Percentiles rank a stretch among this genome's conserved stretches.
Evolutionary conservation across 345 rosid genomes (phyloP).

Genomic region (Eucalyptus lansdowneana): DNA sequence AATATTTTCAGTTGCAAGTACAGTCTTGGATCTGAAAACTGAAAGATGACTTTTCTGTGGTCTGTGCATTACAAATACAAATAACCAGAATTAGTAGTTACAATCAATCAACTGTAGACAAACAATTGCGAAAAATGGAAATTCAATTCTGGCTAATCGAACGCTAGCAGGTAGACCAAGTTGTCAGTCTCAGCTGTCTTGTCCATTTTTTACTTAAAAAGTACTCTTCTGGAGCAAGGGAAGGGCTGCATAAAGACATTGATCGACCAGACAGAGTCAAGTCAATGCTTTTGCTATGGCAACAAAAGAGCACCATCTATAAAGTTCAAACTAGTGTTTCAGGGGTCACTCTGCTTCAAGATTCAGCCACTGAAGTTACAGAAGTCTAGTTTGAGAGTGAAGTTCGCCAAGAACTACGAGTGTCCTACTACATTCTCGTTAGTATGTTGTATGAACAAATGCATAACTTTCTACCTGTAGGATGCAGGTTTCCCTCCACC

Average conservation of each 20-base stretch:
- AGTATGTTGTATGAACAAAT: neutral
- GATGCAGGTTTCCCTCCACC: neutral
- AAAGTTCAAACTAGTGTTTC: neutral
- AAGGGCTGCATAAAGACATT: neutral
- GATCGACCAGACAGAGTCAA: neutral
- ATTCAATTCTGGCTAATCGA: too few species aligned
- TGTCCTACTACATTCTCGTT: neutral
- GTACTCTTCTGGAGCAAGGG: neutral
- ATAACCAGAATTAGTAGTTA: neutral
- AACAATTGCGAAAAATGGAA: neutral
- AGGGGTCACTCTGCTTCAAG: neutral
- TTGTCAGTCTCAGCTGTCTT: neutral
- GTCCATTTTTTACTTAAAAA: neutral
- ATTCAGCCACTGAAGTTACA: neutral
- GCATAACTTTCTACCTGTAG: neutral
- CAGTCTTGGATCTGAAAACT: neutral
- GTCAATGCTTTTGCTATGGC: neutral
- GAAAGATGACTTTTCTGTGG: neutral
- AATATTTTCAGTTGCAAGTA: neutral
- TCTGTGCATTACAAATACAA: neutral
- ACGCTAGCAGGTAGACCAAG: too few species aligned
- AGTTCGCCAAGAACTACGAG: neutral
- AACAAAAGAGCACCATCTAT: neutral
- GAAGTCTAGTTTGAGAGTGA: neutral
- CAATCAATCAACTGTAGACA: neutral